A percentile compares a stretch with the other conserved stretches of the same genome.
Evolutionary conservation across 306 rosid genomes (phyloP).

Genomic region (Quercus berberidifolia): DNA sequence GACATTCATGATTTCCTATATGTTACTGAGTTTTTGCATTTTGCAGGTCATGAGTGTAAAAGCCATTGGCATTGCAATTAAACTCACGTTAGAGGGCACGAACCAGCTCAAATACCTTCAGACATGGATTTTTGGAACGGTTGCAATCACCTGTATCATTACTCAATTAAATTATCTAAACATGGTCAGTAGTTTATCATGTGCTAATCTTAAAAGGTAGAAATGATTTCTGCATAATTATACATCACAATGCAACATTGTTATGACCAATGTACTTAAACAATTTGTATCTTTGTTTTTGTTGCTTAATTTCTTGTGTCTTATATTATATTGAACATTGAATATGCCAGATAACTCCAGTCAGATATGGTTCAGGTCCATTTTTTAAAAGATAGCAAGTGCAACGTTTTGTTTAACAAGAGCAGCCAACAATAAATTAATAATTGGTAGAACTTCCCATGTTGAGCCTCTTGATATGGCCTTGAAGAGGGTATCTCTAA

Average conservation of each 20-base stretch:
- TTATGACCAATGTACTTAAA: not conserved
- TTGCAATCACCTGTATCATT: constrained; percentile 65
- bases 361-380: not conserved
- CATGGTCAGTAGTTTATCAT: constrained; percentile 48
- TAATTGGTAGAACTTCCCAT: not conserved
- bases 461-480: not conserved
- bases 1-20: constrained; percentile 7
- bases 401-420: not conserved
- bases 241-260: not conserved
- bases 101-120: constrained; percentile 64
- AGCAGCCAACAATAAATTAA: not conserved
- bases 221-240: not conserved
- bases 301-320: not conserved
- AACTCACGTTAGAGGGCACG: constrained; percentile 80
- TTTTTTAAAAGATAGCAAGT: not conserved
- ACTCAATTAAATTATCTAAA: constrained; percentile 74
- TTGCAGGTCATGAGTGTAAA: constrained; percentile 87
- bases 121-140: constrained; percentile 82
- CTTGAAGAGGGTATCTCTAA: not conserved
- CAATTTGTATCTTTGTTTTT: not conserved
- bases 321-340: not conserved
- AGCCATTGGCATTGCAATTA: constrained; percentile 84
- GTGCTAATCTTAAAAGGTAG: not conserved
- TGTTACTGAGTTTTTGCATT: constrained; percentile 5
- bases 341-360: not conserved